Evolutionary conservation across 2,329 filamentous ascomycete species (phyloP).

Genomic region (Domatiomyces catenatus): DNA sequence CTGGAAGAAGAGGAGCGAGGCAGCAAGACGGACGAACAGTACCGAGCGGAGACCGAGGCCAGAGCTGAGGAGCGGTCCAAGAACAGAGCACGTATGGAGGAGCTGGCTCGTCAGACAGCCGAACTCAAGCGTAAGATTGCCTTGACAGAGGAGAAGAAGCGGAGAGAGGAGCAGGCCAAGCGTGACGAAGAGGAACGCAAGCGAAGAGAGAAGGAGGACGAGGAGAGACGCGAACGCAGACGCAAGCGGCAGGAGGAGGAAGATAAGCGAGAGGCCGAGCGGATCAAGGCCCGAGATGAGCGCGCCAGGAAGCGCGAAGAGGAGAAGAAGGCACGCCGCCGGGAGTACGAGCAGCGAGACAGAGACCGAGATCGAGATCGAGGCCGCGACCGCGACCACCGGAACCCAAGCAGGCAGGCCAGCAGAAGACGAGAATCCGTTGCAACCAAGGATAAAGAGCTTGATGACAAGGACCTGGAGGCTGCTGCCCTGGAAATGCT

Average conservation of each 20-base stretch:
- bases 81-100: conserved; percentile 29
- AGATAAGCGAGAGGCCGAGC: conserved; percentile 37
- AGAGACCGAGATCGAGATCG: conserved; percentile 20
- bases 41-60: conserved; percentile 37
- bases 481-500: conserved; percentile 39
- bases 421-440: conserved; percentile 19
- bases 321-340: conserved; percentile 27
- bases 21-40: conserved; percentile 46
- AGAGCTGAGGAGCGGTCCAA: conserved; percentile 38
- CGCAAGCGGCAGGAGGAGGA: conserved; percentile 38
- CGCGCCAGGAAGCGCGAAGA: conserved; percentile 30
- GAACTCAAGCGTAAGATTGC: conserved; percentile 31
- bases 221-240: conserved; percentile 33
- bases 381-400: conserved; percentile 22
- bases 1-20: conserved; percentile 39
- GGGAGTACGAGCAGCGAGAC: conserved; percentile 21
- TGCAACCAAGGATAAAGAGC: conserved; percentile 23
- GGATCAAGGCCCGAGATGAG: conserved; percentile 35
- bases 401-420: conserved; percentile 7
- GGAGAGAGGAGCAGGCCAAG: conserved; percentile 24
- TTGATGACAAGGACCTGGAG: conserved; percentile 41
- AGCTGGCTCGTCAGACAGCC: conserved; percentile 36
- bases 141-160: conserved; percentile 25
- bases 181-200: conserved; percentile 29
- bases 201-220: conserved; percentile 29